Evolutionary conservation across 371 early-diverging fungal genomes (phyloP).

Genomic region (Cladochytrium tenue): DNA sequence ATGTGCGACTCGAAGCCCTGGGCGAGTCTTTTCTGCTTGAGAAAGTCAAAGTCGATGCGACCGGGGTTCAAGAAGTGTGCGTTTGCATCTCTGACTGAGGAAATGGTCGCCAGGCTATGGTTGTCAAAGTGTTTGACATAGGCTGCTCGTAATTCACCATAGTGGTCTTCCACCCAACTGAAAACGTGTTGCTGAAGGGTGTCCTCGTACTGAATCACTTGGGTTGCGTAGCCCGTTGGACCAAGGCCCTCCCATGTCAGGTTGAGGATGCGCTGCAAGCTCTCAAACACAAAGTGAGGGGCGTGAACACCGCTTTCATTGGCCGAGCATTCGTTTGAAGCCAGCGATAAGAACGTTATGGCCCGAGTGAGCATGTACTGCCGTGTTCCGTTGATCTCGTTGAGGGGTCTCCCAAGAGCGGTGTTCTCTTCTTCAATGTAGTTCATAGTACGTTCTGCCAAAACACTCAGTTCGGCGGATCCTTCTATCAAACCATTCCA

Average conservation of each 20-base stretch:
- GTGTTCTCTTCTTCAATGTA: neutral
- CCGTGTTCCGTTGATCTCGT: neutral
- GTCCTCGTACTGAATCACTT: too few species aligned
- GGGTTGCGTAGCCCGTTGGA: too few species aligned
- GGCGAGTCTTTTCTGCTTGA: neutral
- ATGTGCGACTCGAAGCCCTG: neutral
- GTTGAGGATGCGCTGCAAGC: too few species aligned
- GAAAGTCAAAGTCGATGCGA: neutral
- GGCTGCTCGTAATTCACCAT: neutral
- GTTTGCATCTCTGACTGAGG: too few species aligned
- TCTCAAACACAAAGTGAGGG: too few species aligned
- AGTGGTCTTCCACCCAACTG: neutral
- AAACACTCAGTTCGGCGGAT: neutral
- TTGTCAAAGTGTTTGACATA: too few species aligned
- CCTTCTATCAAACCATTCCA: neutral
- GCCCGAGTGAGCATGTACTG: neutral
- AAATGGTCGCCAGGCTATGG: too few species aligned
- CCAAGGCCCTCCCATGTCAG: too few species aligned
- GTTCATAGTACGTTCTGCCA: neutral
- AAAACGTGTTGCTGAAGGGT: neutral
- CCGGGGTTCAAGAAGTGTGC: neutral
- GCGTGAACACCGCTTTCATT: too few species aligned
- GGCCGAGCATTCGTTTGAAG: neutral
- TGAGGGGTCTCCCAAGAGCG: neutral
- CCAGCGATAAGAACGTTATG: neutral